These are phyloP conservation scores for Triangularia setosa DNA, from an alignment of 2,329 filamentous ascomycete genomes.

Conservation along the genomic window DNA sequence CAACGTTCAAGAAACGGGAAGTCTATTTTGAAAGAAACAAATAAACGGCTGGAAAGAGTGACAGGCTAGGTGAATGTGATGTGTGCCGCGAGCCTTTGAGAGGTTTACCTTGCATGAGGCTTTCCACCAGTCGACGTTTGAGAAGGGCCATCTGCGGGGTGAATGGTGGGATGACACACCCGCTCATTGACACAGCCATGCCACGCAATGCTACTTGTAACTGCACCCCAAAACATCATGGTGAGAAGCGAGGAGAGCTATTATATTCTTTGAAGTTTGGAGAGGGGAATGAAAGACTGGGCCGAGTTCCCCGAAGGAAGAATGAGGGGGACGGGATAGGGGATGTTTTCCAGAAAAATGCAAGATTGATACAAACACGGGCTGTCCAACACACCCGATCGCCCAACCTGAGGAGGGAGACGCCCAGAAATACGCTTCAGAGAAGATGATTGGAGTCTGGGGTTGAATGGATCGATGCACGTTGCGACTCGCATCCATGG, in stretches of 20 bases:
- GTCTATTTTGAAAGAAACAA: not conserved
- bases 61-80: not conserved
- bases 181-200: not conserved
- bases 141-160: conserved; percentile 13
- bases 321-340: not conserved
- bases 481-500: not conserved
- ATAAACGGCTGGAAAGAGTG: not conserved
- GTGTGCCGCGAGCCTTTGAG: conserved; percentile 12
- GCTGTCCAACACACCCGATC: not conserved
- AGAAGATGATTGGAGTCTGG: not conserved
- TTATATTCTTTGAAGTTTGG: not conserved
- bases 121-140: conserved; percentile 16
- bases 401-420: not conserved
- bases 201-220: not conserved
- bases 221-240: not conserved
- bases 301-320: not conserved
- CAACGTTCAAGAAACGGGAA: not conserved
- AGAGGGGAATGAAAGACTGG: not conserved
- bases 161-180: conserved; percentile 11
- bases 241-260: not conserved
- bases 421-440: not conserved
- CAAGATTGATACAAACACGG: not conserved
- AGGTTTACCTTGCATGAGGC: conserved; percentile 9
- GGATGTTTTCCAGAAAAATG: not conserved
- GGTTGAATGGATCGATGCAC: not conserved